These are phyloP conservation scores for Cytauxzoon felis DNA, from an alignment of 169 alveolate species.

Conservation along the genomic window DNA sequence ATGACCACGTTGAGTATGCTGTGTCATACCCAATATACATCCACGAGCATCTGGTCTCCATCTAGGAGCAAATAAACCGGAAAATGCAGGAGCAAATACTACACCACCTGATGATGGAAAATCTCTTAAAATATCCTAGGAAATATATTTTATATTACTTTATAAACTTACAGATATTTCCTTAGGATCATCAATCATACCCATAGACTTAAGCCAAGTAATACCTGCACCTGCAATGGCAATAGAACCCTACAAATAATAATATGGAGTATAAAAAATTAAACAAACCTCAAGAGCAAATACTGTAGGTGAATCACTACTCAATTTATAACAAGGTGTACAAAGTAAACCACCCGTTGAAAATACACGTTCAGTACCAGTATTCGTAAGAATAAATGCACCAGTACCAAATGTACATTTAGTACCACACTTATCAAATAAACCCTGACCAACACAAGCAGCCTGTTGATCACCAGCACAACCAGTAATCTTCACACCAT, in stretches of 20 bases:
- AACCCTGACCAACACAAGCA: constrained; percentile 87
- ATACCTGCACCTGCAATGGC: constrained; percentile 90
- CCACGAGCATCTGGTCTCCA: constrained; percentile 92
- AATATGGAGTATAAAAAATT: not conserved
- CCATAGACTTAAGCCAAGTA: constrained; percentile 82
- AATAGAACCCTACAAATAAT: constrained; percentile 83
- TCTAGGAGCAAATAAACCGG: constrained; percentile 91
- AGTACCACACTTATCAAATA: constrained; percentile 77
- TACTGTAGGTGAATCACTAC: constrained; percentile 62
- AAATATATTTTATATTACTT: not conserved
- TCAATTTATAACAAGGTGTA: constrained; percentile 85
- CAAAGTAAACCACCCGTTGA: constrained; percentile 85
- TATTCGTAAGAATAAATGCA: constrained; percentile 84
- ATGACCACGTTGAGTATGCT: constrained; percentile 80
- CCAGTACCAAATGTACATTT: constrained; percentile 94
- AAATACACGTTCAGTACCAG: constrained; percentile 79
- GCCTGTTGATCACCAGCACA: constrained; percentile 89
- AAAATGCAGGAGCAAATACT: constrained; percentile 89
- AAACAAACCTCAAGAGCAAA: constrained; percentile 83
- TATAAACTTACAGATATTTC: constrained; percentile 67
- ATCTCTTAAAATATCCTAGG: constrained; percentile 45
- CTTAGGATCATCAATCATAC: constrained; percentile 58
- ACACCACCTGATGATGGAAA: constrained; percentile 85
- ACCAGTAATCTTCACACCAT: constrained; percentile 83
- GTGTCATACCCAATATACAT: constrained; percentile 84